Evolutionary conservation across 2,329 filamentous ascomycete genomes (phyloP), one percentile per base, ranked within the genome.

Genomic region (Sarocladium strictum): DNA sequence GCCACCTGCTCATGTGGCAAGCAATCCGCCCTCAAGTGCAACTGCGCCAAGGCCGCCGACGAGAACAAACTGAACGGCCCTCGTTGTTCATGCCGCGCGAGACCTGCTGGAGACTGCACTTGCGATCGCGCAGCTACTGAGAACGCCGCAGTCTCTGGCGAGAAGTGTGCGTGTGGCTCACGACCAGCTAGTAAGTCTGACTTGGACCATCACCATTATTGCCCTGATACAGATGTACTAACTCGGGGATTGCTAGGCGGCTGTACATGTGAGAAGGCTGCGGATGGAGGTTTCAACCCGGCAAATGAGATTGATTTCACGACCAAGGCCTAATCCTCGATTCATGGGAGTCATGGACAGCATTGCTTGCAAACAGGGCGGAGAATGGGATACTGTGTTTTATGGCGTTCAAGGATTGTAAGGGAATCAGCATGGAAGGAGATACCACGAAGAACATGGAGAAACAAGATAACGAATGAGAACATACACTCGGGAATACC

Each of bases 1-100:
- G 84, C 84, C 9, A 86, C 78, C 57, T 96, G 91, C 83, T 95
- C 90, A 15, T 97, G 93, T 70, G 93, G 93, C 67, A 85, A 96
- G 77, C 81, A 94, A 68, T 83, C 85, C 3, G 93, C 93, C 51
- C 83, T 96, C 50, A 79, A 92, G 69, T 97, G 93, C 82, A 87
- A 78, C 58, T 97, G 93, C 76, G 83, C 83, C 64, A 92, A 90
- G 71, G 81, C 91, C 3, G 60, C 78, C 3, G 72, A 76, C 15
- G 92, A 97, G 78, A 97, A 97, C 78, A 73, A 74, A 38, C 68
- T 89, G 55, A 70, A 76, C 6, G 90, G 90, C 6, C 79, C 89
- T 37, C 80, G 89, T 62, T 96, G 90, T 79, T 91, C 88, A 43
- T 96, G 91, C 77, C 83, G 90, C 62, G 84, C 87, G 62, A 85